Base-by-base conservation (phyloP, 2,329 filamentous ascomycete genomes). In the Furcasterigmium furcatum region DNA sequence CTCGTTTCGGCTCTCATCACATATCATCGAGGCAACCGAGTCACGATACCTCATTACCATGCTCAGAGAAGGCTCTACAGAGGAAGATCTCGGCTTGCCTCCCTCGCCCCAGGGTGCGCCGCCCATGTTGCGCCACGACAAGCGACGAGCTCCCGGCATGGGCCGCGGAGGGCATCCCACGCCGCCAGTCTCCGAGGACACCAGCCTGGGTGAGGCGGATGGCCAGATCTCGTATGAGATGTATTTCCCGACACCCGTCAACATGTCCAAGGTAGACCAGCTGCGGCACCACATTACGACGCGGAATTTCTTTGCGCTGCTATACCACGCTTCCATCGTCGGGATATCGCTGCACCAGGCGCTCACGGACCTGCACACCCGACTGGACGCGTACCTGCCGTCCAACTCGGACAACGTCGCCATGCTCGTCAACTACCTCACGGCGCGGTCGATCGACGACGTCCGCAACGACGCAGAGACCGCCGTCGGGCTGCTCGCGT, bases 221-320 rank as follows among this genome's bases (percentile, higher is more conserved):
- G 77, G 76, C 3, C 73, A 77, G 52, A 76, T 82, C 36, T 77
- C 73, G 3, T 82, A 82, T 47, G 75, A 84, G 55, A 77, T 87
- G 60, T 81, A 77, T 63, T 84, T 87, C 48, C 74, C 82, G 0
- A 72, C 80, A 0, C 81, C 81, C 0, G 52, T 70, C 2, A 71
- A 75, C 30, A 55, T 76, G 32, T 72, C 57, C 53, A 73, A 63
- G 56, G 62, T 62, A 16, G 76, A 74, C 35, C 74, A 73, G 44
- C 69, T 75, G 2, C 70, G 80, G 1, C 73, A 85, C 51, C 80
- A 84, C 52, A 72, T 87, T 39, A 83, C 84, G 0, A 84, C 84
- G 1, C 77, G 85, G 18, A 88, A 88, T 55, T 77, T 87, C 38
- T 81, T 88, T 53, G 84, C 84, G 0, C 63, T 87, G 27, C 61